Percentiles rank a stretch among this genome's conserved stretches.
phyloP scores from a whole-genome alignment of 805 yeast species.

The Debaryomyces tyrocola region DNA sequence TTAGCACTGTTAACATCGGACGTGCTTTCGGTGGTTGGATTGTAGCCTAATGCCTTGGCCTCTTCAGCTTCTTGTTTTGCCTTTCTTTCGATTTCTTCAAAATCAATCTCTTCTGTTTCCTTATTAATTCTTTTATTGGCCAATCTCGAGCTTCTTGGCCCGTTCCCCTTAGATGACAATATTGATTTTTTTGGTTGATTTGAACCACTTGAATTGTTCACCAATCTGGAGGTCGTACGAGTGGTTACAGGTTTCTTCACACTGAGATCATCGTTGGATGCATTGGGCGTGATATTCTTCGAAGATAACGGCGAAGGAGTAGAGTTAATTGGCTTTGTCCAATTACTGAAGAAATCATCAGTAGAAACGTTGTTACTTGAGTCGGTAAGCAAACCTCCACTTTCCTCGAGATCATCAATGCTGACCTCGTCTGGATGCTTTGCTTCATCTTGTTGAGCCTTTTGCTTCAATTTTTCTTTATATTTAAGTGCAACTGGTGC shows the following conservation, averaged over 20 bases:
- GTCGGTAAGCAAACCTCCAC: conserved; percentile 16
- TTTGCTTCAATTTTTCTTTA: conserved; percentile 73
- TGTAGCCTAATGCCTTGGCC: conserved; percentile 53
- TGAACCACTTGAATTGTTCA: conserved; percentile 13
- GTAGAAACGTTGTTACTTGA: conserved; percentile 45
- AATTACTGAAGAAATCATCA: conserved; percentile 88
- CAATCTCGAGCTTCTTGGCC: conserved; percentile 55
- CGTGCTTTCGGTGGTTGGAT: conserved; percentile 25
- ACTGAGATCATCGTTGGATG: conserved; percentile 36
- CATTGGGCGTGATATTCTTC: conserved; percentile 44
- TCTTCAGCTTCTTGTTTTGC: conserved; percentile 84
- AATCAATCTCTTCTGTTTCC: conserved; percentile 51
- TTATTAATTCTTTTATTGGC: conserved; percentile 52
- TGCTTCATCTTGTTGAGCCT: conserved; percentile 63
- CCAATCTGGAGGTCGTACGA: conserved; percentile 16
- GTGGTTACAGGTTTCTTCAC: conserved; percentile 21
- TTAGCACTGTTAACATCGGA: conserved; percentile 6
- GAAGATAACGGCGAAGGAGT: conserved; percentile 54
- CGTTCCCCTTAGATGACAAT: conserved; percentile 52
- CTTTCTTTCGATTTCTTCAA: conserved; percentile 65
- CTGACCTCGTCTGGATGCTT: conserved; percentile 74
- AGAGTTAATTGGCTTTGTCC: conserved; percentile 76
- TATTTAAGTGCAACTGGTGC: conserved; percentile 78
- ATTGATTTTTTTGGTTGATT: conserved; percentile 31
- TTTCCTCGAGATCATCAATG: conserved; percentile 48